phyloP scores from a whole-genome alignment of 176 grass and related monocot species.

The barley (Hordeum vulgare) region MorexV3_pseudomolecules_assembly NC_058522.1:418615165-418615664 shows the following conservation, averaged over 20 bases:
- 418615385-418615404: neutral
- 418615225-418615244: neutral
- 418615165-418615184: neutral
- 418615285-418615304: neutral
- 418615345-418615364: neutral
- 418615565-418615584: neutral
- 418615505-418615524: too few relatives aligned
- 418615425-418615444: too few relatives aligned
- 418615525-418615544: too few relatives aligned
- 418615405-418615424: neutral
- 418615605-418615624: neutral
- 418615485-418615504: too few relatives aligned
- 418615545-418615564: neutral
- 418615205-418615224: neutral
- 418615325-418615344: slow-evolving; percentile 5
- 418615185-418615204: neutral
- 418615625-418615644: neutral
- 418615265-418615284: neutral
- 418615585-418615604: neutral
- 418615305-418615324: neutral
- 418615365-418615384: neutral
- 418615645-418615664: neutral
- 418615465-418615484: too few relatives aligned
- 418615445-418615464: too few relatives aligned
- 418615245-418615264: neutral